These are phyloP conservation scores for Scheffersomyces lignosus DNA, from an alignment of 805 yeast species.

Conservation along the genomic window DNA sequence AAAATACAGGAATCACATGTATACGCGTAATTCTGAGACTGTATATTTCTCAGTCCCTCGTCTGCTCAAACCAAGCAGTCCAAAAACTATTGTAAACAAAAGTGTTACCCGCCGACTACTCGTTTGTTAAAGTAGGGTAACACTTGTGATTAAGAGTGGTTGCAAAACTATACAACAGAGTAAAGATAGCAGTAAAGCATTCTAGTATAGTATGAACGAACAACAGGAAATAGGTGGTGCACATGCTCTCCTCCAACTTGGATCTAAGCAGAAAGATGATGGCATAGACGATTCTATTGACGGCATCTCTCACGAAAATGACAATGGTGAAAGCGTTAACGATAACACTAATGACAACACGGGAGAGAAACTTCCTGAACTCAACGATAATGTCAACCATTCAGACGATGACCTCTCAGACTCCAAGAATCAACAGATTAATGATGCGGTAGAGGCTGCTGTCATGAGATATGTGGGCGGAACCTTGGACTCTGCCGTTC, in stretches of 20 bases:
- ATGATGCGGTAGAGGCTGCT: constrained; percentile 72
- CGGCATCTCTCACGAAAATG: constrained; percentile 1
- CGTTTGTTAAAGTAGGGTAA: constrained; percentile 15
- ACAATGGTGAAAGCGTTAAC: not conserved
- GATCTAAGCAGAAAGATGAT: constrained; percentile 27
- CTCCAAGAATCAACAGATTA: constrained; percentile 38
- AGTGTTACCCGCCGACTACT: constrained; percentile 9
- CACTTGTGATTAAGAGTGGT: constrained; percentile 1
- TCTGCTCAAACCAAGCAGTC: no score
- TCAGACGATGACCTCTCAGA: constrained; percentile 20
- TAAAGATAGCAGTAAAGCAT: no score
- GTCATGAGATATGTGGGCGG: constrained; percentile 74
- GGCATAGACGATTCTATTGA: constrained; percentile 5
- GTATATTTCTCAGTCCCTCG: no score
- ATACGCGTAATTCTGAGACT: no score
- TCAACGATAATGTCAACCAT: constrained; percentile 2
- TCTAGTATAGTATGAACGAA: constrained; percentile 21
- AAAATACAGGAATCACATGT: no score
- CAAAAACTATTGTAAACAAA: not conserved
- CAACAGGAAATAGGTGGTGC: constrained; percentile 48
- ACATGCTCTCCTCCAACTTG: constrained; percentile 43
- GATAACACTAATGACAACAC: not conserved
- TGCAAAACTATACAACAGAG: no score
- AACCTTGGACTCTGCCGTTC: constrained; percentile 42
- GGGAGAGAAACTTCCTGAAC: constrained; percentile 5